Base-by-base conservation (phyloP, 2,329 filamentous ascomycete genomes). In the Colletotrichum sp. region DNA sequence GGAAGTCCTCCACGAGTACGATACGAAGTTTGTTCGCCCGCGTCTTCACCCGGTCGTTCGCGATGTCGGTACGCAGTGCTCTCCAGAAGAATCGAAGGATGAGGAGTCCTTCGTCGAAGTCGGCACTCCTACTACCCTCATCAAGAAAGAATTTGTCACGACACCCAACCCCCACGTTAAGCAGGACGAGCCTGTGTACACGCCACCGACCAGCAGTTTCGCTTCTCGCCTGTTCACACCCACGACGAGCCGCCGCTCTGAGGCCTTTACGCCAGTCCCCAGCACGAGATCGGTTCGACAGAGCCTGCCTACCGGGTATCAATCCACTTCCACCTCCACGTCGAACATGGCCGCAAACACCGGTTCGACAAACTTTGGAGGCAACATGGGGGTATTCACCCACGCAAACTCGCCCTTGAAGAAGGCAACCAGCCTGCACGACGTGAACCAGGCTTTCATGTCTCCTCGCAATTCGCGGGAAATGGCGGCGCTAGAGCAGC, bases 1-100 rank as follows among this genome's bases (percentile, higher is more conserved):
- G 80, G 95, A 99, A 85, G 96, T 99, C 7, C 90, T 99, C 85
- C 93, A 96, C 83, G 97, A 99, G 85, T 99, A 99, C 82, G 95
- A 99, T 82, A 95, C 92, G 79, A 99, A 99, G 86, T 98, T 94
- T 82, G 97, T 99, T 1, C 95, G 98, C 81, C 97, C 97, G 3
- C 91, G 93, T 13, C 91, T 98, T n/a, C 95, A 98, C 80, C 95
- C 94, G 9, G 88, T 94, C 7, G 95, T 98, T 78, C 86, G 91
- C 70, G 90, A 92, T 92, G 95, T 96, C 2, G 94, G 92, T 8
- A 97, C 94, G 1, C 96, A 99, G 83, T 93, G 94, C 75, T 92
- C 91, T 52, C 85, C 86, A 62, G 87, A 89, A 19, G 85, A 87
- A 11, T 85, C 85, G 11, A 80, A 82, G 9, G 84, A 87, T 39